Evolutionary conservation across 352 stramenopile species (phyloP), one percentile per base, ranked within the genome.

Genomic region (Phytophthora hibernalis): DNA sequence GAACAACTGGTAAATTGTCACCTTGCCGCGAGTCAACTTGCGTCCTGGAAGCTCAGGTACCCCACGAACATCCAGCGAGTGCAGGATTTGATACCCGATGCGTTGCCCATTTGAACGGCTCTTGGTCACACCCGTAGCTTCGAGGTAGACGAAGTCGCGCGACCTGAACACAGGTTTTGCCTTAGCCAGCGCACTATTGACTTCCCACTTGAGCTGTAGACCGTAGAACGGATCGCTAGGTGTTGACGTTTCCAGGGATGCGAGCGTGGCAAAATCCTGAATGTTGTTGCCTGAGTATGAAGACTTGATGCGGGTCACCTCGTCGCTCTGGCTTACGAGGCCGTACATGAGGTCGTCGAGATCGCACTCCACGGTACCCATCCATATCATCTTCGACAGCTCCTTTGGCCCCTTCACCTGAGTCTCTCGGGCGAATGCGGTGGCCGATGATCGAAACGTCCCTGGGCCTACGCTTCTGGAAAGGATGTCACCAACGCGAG

Each of bases 141-240:
- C 78, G 20, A 87, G 51, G 55, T 76, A 82, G 8, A 87, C 73
- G 38, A 79, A 82, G 47, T 87, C 78, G 13, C 78, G 76, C 31
- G 74, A 70, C 12, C 68, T 70, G 28, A 75, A 57, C 18, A 87
- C 35, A 3, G 61, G 63, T 30, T 68, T 64, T 3, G 60, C 33
- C 55, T 72, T 74, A 0, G 64, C 67, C 2, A 69, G 54, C 16
- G 57, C 42, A 7, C 37, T 66, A 24, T 54, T 55, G 20, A 76
- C 72, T 11, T 65, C 51, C 72, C 72, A 76, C 21, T 70, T 76
- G 16, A 79, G 54, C 33, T 79, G 72, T 2, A 76, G 54, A 0
- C 58, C 54, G 33, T 66, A 43, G 51, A 79, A 79, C 16, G 68
- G 63, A 6, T 79, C 62, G 13, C 58, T 64, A 1, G 53, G 50